phyloP scores from a whole-genome alignment of 495 filamentous ascomycete species.

The Tuber magnatum region DNA sequence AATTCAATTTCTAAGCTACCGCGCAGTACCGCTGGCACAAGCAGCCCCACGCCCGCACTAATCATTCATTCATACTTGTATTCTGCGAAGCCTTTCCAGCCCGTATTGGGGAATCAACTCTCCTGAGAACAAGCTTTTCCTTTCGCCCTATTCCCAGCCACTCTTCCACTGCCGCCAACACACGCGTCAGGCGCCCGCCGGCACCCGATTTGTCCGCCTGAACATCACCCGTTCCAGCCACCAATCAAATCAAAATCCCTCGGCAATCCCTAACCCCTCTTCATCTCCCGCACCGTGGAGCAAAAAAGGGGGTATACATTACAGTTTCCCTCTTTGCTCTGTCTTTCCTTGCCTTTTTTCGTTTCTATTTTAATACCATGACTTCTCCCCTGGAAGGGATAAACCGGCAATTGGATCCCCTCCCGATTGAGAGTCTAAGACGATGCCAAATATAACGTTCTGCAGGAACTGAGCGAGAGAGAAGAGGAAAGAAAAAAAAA shows the following conservation, averaged over 20 bases:
- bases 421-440: not conserved
- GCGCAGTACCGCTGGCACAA: not conserved
- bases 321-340: not conserved
- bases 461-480: not conserved
- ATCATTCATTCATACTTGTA: not conserved
- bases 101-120: not conserved
- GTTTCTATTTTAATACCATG: not conserved
- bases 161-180: not conserved
- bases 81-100: not conserved
- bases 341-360: slow-evolving; percentile 1
- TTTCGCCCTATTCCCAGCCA: not conserved
- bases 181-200: slow-evolving; percentile 2
- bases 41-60: not conserved
- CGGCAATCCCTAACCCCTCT: slow-evolving; percentile 2
- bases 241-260: slow-evolving; percentile 1
- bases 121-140: not conserved
- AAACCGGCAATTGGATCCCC: slow-evolving; percentile 3
- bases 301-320: slow-evolving; percentile 4
- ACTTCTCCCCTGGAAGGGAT: not conserved
- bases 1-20: not conserved
- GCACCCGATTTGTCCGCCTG: not conserved
- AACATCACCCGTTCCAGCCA: slow-evolving; percentile 4
- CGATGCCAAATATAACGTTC: not conserved
- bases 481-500: not conserved
- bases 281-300: not conserved